Conservation (phyloP, 768 basidiomycete genomes). For the Hericium coralloides region DNA sequence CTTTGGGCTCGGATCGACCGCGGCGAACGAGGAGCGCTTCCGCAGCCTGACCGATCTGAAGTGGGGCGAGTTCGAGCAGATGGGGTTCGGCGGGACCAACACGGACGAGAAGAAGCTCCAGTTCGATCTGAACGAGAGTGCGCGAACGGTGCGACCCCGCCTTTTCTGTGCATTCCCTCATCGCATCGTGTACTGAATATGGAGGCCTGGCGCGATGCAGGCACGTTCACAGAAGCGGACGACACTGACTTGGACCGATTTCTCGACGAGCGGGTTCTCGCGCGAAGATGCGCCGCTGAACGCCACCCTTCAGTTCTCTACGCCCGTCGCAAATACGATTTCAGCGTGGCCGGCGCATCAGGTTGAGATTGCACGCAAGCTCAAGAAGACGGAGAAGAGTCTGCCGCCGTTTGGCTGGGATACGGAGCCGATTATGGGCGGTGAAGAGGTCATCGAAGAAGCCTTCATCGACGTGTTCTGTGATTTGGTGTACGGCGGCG, state of each 20-base stretch:
- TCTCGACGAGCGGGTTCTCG: constrained; percentile 75
- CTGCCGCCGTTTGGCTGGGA: constrained; percentile 91
- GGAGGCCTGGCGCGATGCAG: constrained; percentile 24
- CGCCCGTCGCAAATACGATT: constrained; percentile 47
- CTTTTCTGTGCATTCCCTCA: constrained; percentile 18
- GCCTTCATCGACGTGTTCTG: constrained; percentile 84
- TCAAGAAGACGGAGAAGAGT: constrained; percentile 76
- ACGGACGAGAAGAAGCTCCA: constrained; percentile 63
- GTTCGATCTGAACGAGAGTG: constrained; percentile 89
- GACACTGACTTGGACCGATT: constrained; percentile 88
- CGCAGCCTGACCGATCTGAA: constrained; percentile 76
- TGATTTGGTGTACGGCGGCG: constrained; percentile 71
- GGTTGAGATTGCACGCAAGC: constrained; percentile 63
- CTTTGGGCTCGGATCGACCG: constrained; percentile 19
- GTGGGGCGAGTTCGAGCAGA: constrained; percentile 87
- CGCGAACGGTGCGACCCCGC: constrained; percentile 44
- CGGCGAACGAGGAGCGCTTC: constrained; percentile 58
- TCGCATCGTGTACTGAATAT: neutral
- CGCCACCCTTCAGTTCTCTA: constrained; percentile 73
- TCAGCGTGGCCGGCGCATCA: constrained; percentile 67
- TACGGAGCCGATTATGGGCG: constrained; percentile 71
- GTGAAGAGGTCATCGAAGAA: constrained; percentile 81
- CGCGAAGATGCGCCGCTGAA: constrained; percentile 69
- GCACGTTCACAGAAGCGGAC: constrained; percentile 63
- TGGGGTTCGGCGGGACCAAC: constrained; percentile 61